A percentile compares a stretch with the other conserved stretches of the same genome.
Evolutionary conservation across 2,329 filamentous ascomycete species (phyloP).

Genomic region (Colletotrichum sublineola): DNA sequence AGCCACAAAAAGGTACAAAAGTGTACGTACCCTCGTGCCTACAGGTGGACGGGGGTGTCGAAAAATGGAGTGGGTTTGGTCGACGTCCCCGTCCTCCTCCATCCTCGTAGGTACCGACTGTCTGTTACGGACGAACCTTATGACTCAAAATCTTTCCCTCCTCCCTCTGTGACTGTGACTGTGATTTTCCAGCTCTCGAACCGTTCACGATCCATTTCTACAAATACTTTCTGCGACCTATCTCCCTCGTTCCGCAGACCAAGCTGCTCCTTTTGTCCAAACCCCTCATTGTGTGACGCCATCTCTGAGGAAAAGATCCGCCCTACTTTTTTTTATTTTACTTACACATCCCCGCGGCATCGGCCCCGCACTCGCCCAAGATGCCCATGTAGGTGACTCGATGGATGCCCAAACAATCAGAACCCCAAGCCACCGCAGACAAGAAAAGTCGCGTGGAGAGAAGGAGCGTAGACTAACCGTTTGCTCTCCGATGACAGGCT

Average conservation of each 20-base stretch:
- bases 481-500: conserved; percentile 25
- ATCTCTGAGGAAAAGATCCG: conserved; percentile 19
- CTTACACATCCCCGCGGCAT: conserved; percentile 13
- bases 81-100: conserved; percentile 10
- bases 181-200: conserved; percentile 4
- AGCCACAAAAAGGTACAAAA: background rate
- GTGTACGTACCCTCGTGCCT: conserved; percentile 17
- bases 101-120: conserved; percentile 19
- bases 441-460: background rate
- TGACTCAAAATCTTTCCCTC: conserved; percentile 36
- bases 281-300: conserved; percentile 18
- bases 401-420: conserved; percentile 5
- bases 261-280: background rate
- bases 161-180: conserved; percentile 5
- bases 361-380: conserved; percentile 40
- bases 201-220: conserved; percentile 9
- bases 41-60: conserved; percentile 1
- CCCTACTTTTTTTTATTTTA: conserved; percentile 9
- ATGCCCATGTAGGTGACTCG: conserved; percentile 42
- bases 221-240: conserved; percentile 14
- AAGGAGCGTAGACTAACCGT: background rate
- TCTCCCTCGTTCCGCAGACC: background rate
- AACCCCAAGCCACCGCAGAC: background rate
- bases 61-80: conserved; percentile 22
- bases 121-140: conserved; percentile 29